A percentile compares a stretch with the other conserved stretches of the same genome.
Evolutionary conservation across 2,329 filamentous ascomycete species (phyloP).

Genomic region (Aspergillus amoenus): DNA sequence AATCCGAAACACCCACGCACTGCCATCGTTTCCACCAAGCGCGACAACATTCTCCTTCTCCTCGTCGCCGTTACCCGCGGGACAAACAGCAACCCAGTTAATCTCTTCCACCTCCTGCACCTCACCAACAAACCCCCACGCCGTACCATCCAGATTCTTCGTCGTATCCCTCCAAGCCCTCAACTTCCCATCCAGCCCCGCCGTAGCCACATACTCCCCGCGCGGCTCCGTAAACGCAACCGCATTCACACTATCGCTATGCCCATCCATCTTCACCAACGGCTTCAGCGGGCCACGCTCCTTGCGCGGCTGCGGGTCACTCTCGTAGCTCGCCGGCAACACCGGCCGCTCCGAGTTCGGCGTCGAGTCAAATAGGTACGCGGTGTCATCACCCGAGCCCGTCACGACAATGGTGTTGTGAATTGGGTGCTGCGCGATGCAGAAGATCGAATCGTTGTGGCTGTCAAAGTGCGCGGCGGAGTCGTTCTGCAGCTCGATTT

Average conservation of each 20-base stretch:
- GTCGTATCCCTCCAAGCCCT: slow-evolving; percentile 63
- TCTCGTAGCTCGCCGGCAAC: slow-evolving; percentile 73
- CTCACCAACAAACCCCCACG: slow-evolving; percentile 70
- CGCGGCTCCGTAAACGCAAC: slow-evolving; percentile 78
- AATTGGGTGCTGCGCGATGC: slow-evolving; percentile 87
- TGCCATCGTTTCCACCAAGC: slow-evolving; percentile 84
- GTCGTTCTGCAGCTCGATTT: slow-evolving; percentile 85
- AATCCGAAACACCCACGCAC: slow-evolving; percentile 93
- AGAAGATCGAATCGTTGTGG: slow-evolving; percentile 89
- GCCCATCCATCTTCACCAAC: slow-evolving; percentile 78
- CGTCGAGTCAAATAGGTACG: slow-evolving; percentile 80
- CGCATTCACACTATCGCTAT: slow-evolving; percentile 87
- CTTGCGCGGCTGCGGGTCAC: slow-evolving; percentile 59
- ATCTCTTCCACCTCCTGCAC: slow-evolving; percentile 91
- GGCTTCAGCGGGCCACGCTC: slow-evolving; percentile 62
- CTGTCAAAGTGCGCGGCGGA: slow-evolving; percentile 87
- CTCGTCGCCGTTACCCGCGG: slow-evolving; percentile 51
- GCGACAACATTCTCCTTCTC: slow-evolving; percentile 78
- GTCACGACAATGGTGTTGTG: slow-evolving; percentile 78
- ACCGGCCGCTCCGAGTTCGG: slow-evolving; percentile 61
- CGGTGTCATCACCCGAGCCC: slow-evolving; percentile 81
- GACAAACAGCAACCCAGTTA: slow-evolving; percentile 82
- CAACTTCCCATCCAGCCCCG: slow-evolving; percentile 81
- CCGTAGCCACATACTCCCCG: slow-evolving; percentile 83
- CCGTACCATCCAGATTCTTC: slow-evolving; percentile 48